Evolutionary conservation across 495 filamentous ascomycete species (phyloP).

Genomic region (Penicillium antarcticum): DNA sequence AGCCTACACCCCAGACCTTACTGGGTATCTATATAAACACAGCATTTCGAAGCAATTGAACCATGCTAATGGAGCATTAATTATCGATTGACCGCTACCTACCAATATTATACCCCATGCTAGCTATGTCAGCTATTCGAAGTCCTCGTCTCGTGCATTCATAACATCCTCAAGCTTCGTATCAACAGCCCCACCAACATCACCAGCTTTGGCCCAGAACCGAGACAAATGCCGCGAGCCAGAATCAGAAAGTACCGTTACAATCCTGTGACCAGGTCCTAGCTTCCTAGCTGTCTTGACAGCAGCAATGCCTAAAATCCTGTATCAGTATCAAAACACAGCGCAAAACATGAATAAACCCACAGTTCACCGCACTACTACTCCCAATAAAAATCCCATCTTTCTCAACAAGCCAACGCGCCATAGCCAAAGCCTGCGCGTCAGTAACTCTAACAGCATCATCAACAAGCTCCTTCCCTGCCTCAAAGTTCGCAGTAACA

Average conservation of each 20-base stretch:
- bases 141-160: slow-evolving; percentile 38
- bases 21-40: not conserved
- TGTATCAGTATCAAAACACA: slow-evolving; percentile 1
- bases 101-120: not conserved
- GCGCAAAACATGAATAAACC: slow-evolving; percentile 24
- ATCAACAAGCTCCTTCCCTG: slow-evolving; percentile 76
- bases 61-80: not conserved
- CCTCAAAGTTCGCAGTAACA: slow-evolving; percentile 87
- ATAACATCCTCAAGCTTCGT: slow-evolving; percentile 52
- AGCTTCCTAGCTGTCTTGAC: slow-evolving; percentile 72
- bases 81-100: not conserved
- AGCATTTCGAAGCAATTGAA: not conserved
- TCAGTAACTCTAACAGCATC: slow-evolving; percentile 92
- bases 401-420: slow-evolving; percentile 89
- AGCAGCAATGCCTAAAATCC: slow-evolving; percentile 66
- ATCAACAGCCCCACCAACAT: slow-evolving; percentile 57
- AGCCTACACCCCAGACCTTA: not conserved
- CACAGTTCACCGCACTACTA: slow-evolving; percentile 92
- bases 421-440: slow-evolving; percentile 88
- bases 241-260: slow-evolving; percentile 89
- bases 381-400: slow-evolving; percentile 95
- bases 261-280: slow-evolving; percentile 74
- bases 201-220: slow-evolving; percentile 83
- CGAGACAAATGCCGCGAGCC: slow-evolving; percentile 89
- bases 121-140: slow-evolving; percentile 12